These are phyloP conservation scores for Thalassiosira gravida DNA, from an alignment of 352 stramenopile species.

Conservation along the genomic window DNA sequence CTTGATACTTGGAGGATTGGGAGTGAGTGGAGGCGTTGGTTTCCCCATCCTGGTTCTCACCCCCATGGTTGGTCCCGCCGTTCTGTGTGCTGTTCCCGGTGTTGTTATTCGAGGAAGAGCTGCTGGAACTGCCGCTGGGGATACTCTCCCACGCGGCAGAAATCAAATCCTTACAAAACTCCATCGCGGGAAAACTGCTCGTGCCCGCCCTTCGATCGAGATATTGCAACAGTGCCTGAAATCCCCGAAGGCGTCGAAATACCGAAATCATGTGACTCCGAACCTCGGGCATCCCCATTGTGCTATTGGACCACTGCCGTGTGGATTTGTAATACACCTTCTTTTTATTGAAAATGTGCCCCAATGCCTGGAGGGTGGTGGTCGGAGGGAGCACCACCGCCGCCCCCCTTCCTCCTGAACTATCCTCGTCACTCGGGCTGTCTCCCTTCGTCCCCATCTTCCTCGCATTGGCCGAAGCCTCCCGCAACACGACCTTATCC, in stretches of 20 bases:
- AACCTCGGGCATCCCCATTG: slow-evolving; percentile 63
- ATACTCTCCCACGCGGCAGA: slow-evolving; percentile 45
- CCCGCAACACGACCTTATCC: neutral
- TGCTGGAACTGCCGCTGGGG: neutral
- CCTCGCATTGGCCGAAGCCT: neutral
- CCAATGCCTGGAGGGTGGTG: slow-evolving; percentile 56
- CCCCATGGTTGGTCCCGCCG: neutral
- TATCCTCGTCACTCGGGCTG: neutral
- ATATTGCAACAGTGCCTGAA: slow-evolving; percentile 66
- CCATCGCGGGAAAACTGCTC: slow-evolving; percentile 51
- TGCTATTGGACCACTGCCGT: slow-evolving; percentile 40
- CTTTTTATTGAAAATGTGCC: slow-evolving; percentile 79
- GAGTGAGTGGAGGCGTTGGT: neutral
- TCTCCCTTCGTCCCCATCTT: neutral
- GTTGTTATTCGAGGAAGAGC: neutral
- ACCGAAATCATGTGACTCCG: slow-evolving; percentile 74
- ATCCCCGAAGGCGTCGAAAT: slow-evolving; percentile 71
- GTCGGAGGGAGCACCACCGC: neutral
- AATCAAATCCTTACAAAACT: slow-evolving; percentile 60
- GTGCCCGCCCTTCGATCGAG: slow-evolving; percentile 31
- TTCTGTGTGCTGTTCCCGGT: slow-evolving; percentile 8
- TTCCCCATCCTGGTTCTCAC: neutral
- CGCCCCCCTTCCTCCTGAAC: too few relatives aligned
- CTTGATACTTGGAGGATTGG: slow-evolving; percentile 29
- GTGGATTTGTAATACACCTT: slow-evolving; percentile 83